Percentiles rank a stretch among this genome's conserved stretches.
phyloP scores from a whole-genome alignment of 2,329 filamentous ascomycete genomes.

The Epichloe festucae region DNA sequence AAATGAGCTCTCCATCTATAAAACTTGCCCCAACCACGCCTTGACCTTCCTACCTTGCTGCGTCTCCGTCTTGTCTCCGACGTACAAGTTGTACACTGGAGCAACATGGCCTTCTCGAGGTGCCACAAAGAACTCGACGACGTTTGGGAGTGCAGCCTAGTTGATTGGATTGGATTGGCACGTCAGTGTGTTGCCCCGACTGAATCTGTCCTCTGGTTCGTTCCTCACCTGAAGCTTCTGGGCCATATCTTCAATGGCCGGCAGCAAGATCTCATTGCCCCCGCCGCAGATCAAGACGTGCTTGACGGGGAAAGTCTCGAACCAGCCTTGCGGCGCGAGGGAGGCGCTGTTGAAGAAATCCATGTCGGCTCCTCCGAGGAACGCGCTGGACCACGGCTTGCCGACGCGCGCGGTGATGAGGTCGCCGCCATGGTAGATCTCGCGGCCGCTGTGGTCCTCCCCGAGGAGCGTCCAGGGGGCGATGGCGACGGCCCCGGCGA shows the following conservation, averaged over 20 bases:
- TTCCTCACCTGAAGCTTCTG: conserved; percentile 9
- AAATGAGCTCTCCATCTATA: conserved; percentile 2
- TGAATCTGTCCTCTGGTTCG: no score
- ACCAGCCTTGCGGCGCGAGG: conserved; percentile 10
- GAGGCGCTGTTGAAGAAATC: conserved; percentile 11
- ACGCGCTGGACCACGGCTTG: conserved; percentile 6
- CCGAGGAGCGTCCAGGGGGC: conserved; percentile 11
- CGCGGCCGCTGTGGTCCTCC: conserved; percentile 3
- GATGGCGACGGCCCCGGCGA: conserved; percentile 8
- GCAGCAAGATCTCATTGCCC: conserved; percentile 10
- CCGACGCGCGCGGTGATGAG: conserved; percentile 8
- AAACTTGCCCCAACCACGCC: conserved; percentile 9
- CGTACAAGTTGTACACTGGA: conserved; percentile 11
- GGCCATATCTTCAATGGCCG: conserved; percentile 8
- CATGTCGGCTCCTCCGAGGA: conserved; percentile 5
- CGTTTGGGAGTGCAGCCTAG: conserved; percentile 8
- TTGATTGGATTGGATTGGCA: background rate
- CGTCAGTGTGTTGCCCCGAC: background rate
- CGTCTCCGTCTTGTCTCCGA: conserved; percentile 10
- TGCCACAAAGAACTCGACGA: conserved; percentile 10
- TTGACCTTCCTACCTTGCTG: conserved; percentile 12
- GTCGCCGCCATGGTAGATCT: conserved; percentile 10
- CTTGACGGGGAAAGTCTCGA: conserved; percentile 9
- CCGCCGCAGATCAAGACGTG: conserved; percentile 10
- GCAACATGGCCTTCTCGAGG: conserved; percentile 11